These are phyloP conservation scores for Rhizopogon roseolus DNA, from an alignment of 768 basidiomycete genomes.

Conservation along the genomic window DNA sequence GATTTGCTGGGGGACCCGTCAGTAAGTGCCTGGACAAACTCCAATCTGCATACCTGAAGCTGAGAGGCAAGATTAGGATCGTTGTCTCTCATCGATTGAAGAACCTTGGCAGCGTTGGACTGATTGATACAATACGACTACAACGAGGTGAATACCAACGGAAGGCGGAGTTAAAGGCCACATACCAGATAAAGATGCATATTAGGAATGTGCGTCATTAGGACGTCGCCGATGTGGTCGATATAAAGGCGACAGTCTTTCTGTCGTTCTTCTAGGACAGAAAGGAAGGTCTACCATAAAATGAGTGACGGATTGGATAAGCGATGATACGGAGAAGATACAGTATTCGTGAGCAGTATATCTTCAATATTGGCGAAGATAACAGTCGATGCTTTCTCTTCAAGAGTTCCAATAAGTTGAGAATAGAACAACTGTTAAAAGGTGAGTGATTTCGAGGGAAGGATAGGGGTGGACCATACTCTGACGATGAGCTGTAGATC, in stretches of 20 bases:
- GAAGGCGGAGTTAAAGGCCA: background rate
- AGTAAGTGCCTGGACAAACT: background rate
- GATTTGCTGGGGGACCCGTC: constrained; percentile 43
- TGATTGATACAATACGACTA: constrained; percentile 93
- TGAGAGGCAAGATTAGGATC: constrained; percentile 62
- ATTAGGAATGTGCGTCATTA: constrained; percentile 67
- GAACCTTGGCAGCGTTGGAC: constrained; percentile 64
- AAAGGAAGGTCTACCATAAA: constrained; percentile 63
- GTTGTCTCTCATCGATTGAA: constrained; percentile 67
- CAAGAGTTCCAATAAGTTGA: constrained; percentile 65
- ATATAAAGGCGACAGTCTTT: constrained; percentile 89
- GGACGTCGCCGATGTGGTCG: constrained; percentile 81
- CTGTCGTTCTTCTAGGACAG: constrained; percentile 87
- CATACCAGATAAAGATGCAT: constrained; percentile 79
- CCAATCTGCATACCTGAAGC: constrained; percentile 47
- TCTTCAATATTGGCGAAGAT: constrained; percentile 96
- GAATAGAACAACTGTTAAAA: constrained; percentile 74
- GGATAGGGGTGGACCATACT: constrained; percentile 35
- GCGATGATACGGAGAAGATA: constrained; percentile 18
- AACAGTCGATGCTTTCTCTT: constrained; percentile 70
- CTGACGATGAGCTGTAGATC: constrained; percentile 90
- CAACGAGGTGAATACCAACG: background rate
- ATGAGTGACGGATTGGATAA: background rate
- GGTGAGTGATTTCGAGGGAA: background rate
- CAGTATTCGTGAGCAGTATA: constrained; percentile 83